Evolutionary conservation across 768 basidiomycete species (phyloP), one percentile per base, ranked within the genome.

Genomic region (Mycena capillaripes): DNA sequence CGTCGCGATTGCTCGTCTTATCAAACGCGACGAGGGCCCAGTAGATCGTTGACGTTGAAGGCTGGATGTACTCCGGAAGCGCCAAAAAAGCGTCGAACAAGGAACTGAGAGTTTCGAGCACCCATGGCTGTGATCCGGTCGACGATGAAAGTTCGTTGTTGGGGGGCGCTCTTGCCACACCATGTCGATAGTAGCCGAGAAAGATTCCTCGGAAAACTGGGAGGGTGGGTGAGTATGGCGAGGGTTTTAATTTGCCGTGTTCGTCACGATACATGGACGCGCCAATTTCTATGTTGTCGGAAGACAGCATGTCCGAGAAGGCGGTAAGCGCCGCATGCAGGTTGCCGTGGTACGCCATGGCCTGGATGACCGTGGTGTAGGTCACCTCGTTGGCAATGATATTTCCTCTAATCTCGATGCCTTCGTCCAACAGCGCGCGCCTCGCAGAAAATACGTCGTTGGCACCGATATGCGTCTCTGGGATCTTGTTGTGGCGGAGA

Each of bases 161-260:
- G 16, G 42, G 17, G 50, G 55, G 44, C 71, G 50, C 66, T 40
- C 32, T 21, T 9, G 79, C 76, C 38, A 81, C 73, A 44, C 88
- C 93, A 74, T 93, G 90, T 14, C 88, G 88, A 9, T 85, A 83
- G 78, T 95, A 96, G 1, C 93, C 95, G 21, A 93, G 86, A 77
- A 97, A 95, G 46, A 97, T 79, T 21, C 89, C 89, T 25, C 93
- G 89, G 79, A 92, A 96, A 36, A 90, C 84, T 25, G 87, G 80
- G 56, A 89, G 77, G 1, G 85, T 88, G 3, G 89, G 89, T 29
- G 77, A 79, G 66, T 85, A 88, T 10, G 77, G 76, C 14, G 67
- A 69, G 2, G 81, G 80, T 29, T 76, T 66, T 4, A 80, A 74
- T 23, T 76, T 63, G 6, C 80, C 80, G 23, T 78, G 71, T 3